Base-by-base conservation (phyloP, 495 filamentous ascomycete genomes). In the Penicillium atrosanguineum region DNA sequence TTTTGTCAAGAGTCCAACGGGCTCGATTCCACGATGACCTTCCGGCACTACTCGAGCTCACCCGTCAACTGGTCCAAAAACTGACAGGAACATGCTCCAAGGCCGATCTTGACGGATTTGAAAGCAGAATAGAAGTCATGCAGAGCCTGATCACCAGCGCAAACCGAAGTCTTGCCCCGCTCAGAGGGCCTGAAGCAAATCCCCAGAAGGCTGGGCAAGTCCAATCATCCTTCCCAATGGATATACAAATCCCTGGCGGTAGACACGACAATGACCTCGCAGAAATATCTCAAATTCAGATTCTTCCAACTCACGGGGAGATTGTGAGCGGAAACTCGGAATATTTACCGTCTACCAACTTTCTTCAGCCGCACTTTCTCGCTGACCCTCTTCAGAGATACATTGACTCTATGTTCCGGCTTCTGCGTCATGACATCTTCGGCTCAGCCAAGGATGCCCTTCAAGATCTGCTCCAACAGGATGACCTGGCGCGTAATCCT, bases 261-360 rank as follows among this genome's bases (percentile, higher is more conserved):
- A 55, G 57, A 44, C 53, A 60, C 36, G 47, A 60, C 44, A 60
- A 60, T 25, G 53, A 60, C 43, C 40, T 60, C 3, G 48, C 47
- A 25, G 54, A 61, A 8, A 61, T 61, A 19, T 53, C 49, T 14
- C 12, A 49, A 31, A 14, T 61, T 43, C 18, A 18, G 7, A 57
- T 61, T n/a, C 38, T 61, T 45, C 57, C 54, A 11, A 61, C 62
- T 20, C 15, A 52, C 31, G 20, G 38, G 31, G 55, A 57, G 23
- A 52, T 57, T 45, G 39, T 57, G 6, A 57, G 39, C 49, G 21
- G 1, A 20, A 38, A 45, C 23, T 40, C 44, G 15, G 55, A 57
- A 52, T 57, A 57, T 57, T 36, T 57, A 48, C 55, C 55, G 1
- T 57, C 55, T 18, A 57, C 55, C n/a, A 57, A 57, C 29, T 48